A percentile compares a stretch with the other conserved stretches of the same genome.
phyloP scores from a whole-genome alignment of 2,329 filamentous ascomycete species.

The Chaetomiaceae sp. region DNA sequence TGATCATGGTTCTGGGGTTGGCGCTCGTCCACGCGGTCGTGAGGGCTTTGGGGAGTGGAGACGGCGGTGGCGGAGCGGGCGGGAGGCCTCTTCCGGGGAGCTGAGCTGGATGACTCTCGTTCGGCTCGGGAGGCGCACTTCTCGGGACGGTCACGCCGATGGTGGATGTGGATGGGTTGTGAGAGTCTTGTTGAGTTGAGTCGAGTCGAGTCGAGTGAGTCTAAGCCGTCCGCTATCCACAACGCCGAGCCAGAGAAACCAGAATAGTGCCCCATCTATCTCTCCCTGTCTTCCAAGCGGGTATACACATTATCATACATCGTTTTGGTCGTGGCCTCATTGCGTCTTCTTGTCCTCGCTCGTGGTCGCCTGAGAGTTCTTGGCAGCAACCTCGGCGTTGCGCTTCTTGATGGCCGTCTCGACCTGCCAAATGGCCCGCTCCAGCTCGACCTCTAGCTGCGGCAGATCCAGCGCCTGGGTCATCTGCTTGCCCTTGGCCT shows the following conservation, averaged over 20 bases:
- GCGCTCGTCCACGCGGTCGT: constrained; percentile 8
- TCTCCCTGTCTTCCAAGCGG: neutral
- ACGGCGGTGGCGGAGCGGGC: neutral
- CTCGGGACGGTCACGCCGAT: neutral
- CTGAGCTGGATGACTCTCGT: neutral
- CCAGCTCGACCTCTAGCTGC: constrained; percentile 66
- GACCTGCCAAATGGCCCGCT: constrained; percentile 73
- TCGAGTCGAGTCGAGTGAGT: neutral
- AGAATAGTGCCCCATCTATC: neutral
- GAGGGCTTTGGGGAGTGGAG: neutral
- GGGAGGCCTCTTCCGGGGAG: neutral
- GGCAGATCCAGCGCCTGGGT: constrained; percentile 58
- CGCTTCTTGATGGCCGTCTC: constrained; percentile 44
- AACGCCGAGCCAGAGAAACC: neutral
- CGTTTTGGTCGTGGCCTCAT: constrained; percentile 15
- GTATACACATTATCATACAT: constrained; percentile 17
- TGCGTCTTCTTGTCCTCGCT: constrained; percentile 18
- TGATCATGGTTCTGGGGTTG: constrained; percentile 12
- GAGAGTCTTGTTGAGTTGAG: neutral
- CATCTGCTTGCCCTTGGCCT: constrained; percentile 33
- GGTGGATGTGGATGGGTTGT: neutral
- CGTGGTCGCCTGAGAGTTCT: constrained; percentile 12
- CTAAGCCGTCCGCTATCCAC: neutral
- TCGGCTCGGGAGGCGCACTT: neutral
- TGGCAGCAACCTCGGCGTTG: constrained; percentile 22